Evolutionary conservation across 2,329 filamentous ascomycete genomes (phyloP).

Genomic region (Curvularia verruculosa): DNA sequence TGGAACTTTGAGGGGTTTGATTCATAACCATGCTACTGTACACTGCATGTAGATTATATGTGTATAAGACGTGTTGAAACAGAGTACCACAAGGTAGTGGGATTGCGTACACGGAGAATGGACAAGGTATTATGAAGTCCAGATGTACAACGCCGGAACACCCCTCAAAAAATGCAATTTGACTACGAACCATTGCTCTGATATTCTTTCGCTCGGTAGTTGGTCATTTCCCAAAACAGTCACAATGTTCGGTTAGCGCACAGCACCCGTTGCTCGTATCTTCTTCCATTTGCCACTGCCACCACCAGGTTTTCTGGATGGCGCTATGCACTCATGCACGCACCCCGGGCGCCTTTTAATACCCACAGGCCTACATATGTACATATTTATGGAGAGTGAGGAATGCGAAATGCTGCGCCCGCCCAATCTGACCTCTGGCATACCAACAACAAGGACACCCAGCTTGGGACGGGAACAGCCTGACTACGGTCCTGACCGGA

Average conservation of each 20-base stretch:
- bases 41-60: slow-evolving; percentile 26
- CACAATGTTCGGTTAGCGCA: slow-evolving; percentile 10
- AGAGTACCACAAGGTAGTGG: not conserved
- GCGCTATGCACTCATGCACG: not conserved
- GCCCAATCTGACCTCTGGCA: slow-evolving; percentile 1
- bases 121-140: not conserved
- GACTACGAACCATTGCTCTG: not conserved
- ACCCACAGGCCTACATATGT: not conserved
- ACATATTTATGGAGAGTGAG: not conserved
- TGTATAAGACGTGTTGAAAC: slow-evolving; percentile 24
- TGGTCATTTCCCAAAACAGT: slow-evolving; percentile 9
- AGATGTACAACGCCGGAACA: slow-evolving; percentile 1
- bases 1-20: slow-evolving; percentile 14
- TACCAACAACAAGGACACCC: not conserved
- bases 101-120: not conserved
- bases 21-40: slow-evolving; percentile 15
- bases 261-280: slow-evolving; percentile 1
- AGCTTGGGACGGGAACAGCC: slow-evolving; percentile 2
- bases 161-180: not conserved
- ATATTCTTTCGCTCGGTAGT: not conserved
- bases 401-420: slow-evolving; percentile 1
- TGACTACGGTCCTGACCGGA: slow-evolving; percentile 17
- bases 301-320: not conserved
- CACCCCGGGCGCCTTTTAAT: not conserved
- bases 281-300: not conserved